A percentile compares a stretch with the other conserved stretches of the same genome.
phyloP scores from a whole-genome alignment of 2,329 filamentous ascomycete genomes.

The Thyridium curvatum region DNA sequence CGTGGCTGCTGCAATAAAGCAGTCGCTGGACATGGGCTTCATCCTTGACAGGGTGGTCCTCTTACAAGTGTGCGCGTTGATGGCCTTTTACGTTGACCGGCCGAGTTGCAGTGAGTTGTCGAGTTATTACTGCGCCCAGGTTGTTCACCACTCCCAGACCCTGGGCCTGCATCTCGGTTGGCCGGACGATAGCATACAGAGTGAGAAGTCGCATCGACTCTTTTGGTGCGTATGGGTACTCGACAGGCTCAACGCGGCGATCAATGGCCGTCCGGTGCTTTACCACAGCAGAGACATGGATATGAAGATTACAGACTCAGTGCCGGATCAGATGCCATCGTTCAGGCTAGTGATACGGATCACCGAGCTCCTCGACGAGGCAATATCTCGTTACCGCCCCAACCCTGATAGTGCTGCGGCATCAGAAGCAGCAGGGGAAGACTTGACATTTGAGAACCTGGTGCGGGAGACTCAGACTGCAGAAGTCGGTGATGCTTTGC shows the following conservation, averaged over 20 bases:
- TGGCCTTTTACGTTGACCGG: conserved; percentile 12
- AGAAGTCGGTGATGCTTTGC: no score
- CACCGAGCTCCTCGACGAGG: conserved; percentile 12
- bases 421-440: no score
- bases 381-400: conserved; percentile 3
- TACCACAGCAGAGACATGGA: conserved; percentile 15
- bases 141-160: conserved; percentile 14
- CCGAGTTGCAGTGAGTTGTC: conserved; percentile 10
- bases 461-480: no score
- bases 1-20: no score
- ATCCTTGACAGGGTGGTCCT: conserved; percentile 9
- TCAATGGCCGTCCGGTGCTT: conserved; percentile 14
- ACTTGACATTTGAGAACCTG: no score
- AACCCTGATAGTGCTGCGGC: no score
- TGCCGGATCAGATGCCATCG: conserved; percentile 11
- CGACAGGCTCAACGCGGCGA: conserved; percentile 14
- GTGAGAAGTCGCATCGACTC: conserved; percentile 10
- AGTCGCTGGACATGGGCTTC: conserved; percentile 7
- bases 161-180: conserved; percentile 16
- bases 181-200: conserved; percentile 12
- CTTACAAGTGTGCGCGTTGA: conserved; percentile 9
- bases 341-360: conserved; percentile 15
- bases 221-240: conserved; percentile 17
- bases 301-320: conserved; percentile 11
- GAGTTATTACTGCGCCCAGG: conserved; percentile 12